Conservation (phyloP, 1,284 basidiomycete species). For the Polyporus tsugae region DNA sequence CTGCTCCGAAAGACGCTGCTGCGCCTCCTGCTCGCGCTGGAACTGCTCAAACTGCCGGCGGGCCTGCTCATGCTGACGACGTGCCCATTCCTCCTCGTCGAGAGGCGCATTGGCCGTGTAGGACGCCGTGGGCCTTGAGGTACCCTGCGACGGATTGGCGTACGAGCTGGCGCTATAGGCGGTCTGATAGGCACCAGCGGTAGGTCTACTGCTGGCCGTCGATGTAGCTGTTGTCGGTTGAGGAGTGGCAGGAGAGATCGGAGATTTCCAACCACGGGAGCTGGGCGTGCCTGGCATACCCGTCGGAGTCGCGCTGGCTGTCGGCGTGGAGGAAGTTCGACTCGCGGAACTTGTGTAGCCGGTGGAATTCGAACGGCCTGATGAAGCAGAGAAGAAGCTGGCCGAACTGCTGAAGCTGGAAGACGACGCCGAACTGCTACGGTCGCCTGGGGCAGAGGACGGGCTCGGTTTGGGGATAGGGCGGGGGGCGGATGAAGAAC, state of each 20-base stretch:
- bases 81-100: conserved; percentile 59
- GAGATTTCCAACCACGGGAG: conserved; percentile 31
- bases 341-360: conserved; percentile 38
- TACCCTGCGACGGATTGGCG: conserved; percentile 19
- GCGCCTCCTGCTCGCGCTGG: conserved; percentile 61
- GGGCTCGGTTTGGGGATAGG: conserved; percentile 34
- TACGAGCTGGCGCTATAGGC: conserved; percentile 22
- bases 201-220: conserved; percentile 30
- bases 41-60: conserved; percentile 67
- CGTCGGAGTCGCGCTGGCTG: conserved; percentile 31
- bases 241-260: conserved; percentile 28
- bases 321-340: conserved; percentile 37
- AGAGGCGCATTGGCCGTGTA: conserved; percentile 21
- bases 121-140: conserved; percentile 23
- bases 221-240: conserved; percentile 36
- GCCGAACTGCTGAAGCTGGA: conserved; percentile 36
- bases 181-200: conserved; percentile 24
- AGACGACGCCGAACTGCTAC: conserved; percentile 43
- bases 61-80: conserved; percentile 63
- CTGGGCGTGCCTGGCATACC: conserved; percentile 30
- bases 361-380: conserved; percentile 36
- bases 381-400: conserved; percentile 32
- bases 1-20: conserved; percentile 46
- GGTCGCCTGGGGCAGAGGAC: conserved; percentile 38
- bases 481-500: conserved; percentile 32